Conservation (phyloP, 2,329 filamentous ascomycete genomes). For the Stachybotrys chlorohalonatus region DNA sequence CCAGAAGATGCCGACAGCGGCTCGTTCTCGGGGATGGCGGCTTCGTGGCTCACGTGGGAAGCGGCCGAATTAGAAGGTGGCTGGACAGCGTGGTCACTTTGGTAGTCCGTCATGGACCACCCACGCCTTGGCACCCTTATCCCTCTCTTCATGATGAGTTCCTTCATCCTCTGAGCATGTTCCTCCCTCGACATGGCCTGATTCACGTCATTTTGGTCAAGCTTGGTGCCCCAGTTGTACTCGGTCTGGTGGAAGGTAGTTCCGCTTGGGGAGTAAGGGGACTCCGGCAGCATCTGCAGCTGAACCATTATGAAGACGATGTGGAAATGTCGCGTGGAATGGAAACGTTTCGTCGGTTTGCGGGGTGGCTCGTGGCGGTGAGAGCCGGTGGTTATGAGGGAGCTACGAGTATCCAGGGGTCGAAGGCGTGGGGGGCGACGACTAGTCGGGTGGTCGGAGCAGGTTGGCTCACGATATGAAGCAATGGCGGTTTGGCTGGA, state of each 20-base stretch:
- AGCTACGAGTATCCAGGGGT: neutral
- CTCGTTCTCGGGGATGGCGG: conserved; percentile 25
- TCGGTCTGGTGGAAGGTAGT: conserved; percentile 12
- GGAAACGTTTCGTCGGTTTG: no score
- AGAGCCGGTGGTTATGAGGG: neutral
- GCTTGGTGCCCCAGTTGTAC: conserved; percentile 11
- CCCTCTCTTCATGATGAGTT: conserved; percentile 25
- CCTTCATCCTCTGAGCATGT: conserved; percentile 26
- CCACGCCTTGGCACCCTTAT: conserved; percentile 33
- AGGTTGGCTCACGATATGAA: neutral
- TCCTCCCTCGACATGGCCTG: conserved; percentile 29
- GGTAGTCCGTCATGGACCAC: conserved; percentile 37
- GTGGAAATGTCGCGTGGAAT: no score
- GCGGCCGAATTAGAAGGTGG: conserved; percentile 10
- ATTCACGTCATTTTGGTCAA: conserved; percentile 10
- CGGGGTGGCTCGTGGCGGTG: neutral
- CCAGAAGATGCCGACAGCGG: conserved; percentile 5
- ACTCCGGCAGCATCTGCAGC: conserved; percentile 19
- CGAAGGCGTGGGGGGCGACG: neutral
- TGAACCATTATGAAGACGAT: conserved; percentile 20
- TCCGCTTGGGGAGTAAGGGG: conserved; percentile 15
- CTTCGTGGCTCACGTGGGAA: conserved; percentile 15
- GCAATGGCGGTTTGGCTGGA: neutral
- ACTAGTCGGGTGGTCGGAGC: neutral
- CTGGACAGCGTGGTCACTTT: conserved; percentile 17